Evolutionary conservation across 331 rosid genomes (phyloP).

Genomic region (Quercus phellos): DNA sequence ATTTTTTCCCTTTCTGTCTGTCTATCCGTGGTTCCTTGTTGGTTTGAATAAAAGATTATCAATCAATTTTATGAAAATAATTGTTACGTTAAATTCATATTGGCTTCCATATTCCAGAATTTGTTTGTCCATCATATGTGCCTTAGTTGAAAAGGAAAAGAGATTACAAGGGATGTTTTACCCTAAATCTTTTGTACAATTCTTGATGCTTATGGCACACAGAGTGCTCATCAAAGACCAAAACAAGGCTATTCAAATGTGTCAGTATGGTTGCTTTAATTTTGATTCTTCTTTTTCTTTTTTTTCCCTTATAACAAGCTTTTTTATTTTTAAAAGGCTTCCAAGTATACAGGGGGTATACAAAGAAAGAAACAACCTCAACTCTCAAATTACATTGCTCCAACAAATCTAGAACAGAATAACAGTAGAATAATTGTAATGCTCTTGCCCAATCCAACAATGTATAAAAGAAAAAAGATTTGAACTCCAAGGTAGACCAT

Average conservation of each 20-base stretch:
- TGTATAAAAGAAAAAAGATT: too few relatives aligned
- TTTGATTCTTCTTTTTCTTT: too few relatives aligned
- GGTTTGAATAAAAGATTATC: neutral
- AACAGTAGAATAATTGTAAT: too few relatives aligned
- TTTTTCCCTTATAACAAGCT: too few relatives aligned
- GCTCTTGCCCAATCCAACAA: too few relatives aligned
- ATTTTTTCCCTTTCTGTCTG: neutral
- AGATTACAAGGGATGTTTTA: neutral
- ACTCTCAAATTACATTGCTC: too few relatives aligned
- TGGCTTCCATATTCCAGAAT: neutral
- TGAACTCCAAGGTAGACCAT: too few relatives aligned
- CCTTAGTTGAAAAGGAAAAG: neutral
- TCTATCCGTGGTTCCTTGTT: neutral
- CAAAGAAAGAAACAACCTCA: too few relatives aligned
- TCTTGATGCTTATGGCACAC: neutral
- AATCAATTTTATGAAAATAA: neutral
- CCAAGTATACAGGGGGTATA: too few relatives aligned
- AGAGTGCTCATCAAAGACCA: neutral
- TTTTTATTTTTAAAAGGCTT: too few relatives aligned
- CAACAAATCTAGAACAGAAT: too few relatives aligned
- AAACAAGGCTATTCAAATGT: neutral
- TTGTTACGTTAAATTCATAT: neutral
- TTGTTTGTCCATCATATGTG: neutral
- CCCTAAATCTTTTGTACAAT: neutral
- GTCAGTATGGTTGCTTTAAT: neutral